phyloP scores from a whole-genome alignment of 2,329 filamentous ascomycete genomes.

The Dactylellina drechsleri region DNA sequence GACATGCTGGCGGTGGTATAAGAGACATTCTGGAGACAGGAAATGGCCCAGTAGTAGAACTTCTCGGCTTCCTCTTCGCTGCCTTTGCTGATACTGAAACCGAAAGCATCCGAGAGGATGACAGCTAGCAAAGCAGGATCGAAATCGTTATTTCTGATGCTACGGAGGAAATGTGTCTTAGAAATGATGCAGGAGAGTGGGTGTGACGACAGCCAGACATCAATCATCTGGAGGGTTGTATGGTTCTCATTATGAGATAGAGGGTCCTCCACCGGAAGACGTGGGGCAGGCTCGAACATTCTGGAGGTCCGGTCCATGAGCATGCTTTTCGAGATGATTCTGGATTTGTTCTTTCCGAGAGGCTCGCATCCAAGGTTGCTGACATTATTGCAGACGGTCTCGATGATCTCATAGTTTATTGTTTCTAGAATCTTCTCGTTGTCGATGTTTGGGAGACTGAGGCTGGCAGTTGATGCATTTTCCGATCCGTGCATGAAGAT shows the following conservation, averaged over 20 bases:
- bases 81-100: conserved; percentile 44
- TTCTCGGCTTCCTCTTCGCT: conserved; percentile 47
- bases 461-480: conserved; percentile 48
- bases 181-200: conserved; percentile 56
- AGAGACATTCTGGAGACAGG: conserved; percentile 43
- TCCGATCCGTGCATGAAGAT: conserved; percentile 46
- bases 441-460: conserved; percentile 52
- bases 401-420: conserved; percentile 55
- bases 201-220: conserved; percentile 55
- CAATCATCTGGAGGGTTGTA: conserved; percentile 54
- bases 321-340: conserved; percentile 52
- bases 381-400: conserved; percentile 53
- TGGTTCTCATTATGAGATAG: conserved; percentile 39
- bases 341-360: conserved; percentile 41
- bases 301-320: conserved; percentile 42
- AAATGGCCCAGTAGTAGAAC: conserved; percentile 54
- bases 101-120: conserved; percentile 55
- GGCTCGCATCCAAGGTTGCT: conserved; percentile 52
- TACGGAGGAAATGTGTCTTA: conserved; percentile 55
- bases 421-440: conserved; percentile 49
- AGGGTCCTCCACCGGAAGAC: conserved; percentile 46
- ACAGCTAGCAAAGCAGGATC: conserved; percentile 50
- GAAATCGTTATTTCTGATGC: conserved; percentile 48
- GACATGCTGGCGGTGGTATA: conserved; percentile 49
- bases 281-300: conserved; percentile 52